phyloP scores from a whole-genome alignment of 1,284 basidiomycete species.

The Marasmius fiardii region DNA sequence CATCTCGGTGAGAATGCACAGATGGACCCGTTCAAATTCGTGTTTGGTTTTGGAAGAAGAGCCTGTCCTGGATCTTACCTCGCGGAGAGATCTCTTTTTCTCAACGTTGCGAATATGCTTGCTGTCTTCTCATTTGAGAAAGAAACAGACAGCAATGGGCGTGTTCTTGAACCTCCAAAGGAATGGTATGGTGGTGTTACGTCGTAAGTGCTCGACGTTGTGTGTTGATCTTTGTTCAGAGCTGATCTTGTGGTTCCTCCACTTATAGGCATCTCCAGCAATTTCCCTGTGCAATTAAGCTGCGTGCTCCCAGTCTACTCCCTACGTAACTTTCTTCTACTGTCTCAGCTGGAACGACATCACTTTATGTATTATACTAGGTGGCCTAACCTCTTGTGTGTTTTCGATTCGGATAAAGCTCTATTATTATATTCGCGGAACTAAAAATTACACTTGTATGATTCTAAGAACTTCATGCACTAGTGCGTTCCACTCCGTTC shows the following conservation, averaged over 20 bases:
- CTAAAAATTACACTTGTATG: neutral
- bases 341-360: too few relatives aligned
- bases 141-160: neutral
- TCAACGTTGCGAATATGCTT: neutral
- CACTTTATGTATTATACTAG: too few relatives aligned
- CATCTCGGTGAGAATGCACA: constrained; percentile 5
- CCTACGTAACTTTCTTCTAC: too few relatives aligned
- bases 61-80: constrained; percentile 6
- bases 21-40: constrained; percentile 8
- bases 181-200: neutral
- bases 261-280: too few relatives aligned
- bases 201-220: neutral
- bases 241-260: too few relatives aligned
- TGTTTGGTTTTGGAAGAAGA: constrained; percentile 8
- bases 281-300: too few relatives aligned
- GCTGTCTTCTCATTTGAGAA: neutral
- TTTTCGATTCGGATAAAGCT: too few relatives aligned
- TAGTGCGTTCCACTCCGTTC: neutral
- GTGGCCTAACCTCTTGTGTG: too few relatives aligned
- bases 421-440: neutral
- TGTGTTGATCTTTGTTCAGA: too few relatives aligned
- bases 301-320: too few relatives aligned
- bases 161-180: neutral
- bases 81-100: neutral
- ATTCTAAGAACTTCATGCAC: neutral